Evolutionary conservation across 305 asterid species (phyloP), one percentile per base, ranked within the genome.

Genomic region (Fraxinus xanthoxyloides): DNA sequence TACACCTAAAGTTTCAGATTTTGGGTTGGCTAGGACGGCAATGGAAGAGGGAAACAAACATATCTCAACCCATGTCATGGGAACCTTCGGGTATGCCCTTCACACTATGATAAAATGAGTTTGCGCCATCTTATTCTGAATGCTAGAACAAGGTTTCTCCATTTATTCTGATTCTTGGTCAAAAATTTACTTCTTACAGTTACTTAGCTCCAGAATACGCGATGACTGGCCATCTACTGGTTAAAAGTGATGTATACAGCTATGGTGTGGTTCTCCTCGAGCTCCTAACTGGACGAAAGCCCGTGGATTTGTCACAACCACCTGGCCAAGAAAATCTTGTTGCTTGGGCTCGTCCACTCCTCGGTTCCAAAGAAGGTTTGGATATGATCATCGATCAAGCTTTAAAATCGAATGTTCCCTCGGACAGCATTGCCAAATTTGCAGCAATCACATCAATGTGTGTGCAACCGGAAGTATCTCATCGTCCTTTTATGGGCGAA

Each of bases 401-500:
- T 56, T 69, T 95, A 63, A 85, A 72, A 69, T 34, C 90, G 46
- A 43, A 78, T 19, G 78, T 87, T 26, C 78, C 93, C 54, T 81
- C 88, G 61, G 98, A 93, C 7, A 90, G 83, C 80, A 80, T 89
- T 28, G 85, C 91, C 67, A 91, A 89, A 86, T 94, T 95, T 76
- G 92, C 94, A 7, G 99, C 99, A 73, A 93, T 95, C 19, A 98
- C 99, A 76, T 92, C 99, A 21, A 95, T 92, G 99, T 95, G 99
- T 40, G 98, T 95, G 48, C 99, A 95, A 79, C 97, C 99, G 0
- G 99, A 95, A 81, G 99, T 92, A 7, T 93, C 99, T 36, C 97
- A 95, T 70, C 97, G 99, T 19, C 99, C 99, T 9, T 95, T 95
- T 87, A 95, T 95, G 99, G 99, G 99, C 1, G 99, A 95, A 86